A percentile compares a stretch with the other conserved stretches of the same genome.
Evolutionary conservation across 306 rosid species (phyloP).

Genomic region (Oxytropis ochrocephala): DNA sequence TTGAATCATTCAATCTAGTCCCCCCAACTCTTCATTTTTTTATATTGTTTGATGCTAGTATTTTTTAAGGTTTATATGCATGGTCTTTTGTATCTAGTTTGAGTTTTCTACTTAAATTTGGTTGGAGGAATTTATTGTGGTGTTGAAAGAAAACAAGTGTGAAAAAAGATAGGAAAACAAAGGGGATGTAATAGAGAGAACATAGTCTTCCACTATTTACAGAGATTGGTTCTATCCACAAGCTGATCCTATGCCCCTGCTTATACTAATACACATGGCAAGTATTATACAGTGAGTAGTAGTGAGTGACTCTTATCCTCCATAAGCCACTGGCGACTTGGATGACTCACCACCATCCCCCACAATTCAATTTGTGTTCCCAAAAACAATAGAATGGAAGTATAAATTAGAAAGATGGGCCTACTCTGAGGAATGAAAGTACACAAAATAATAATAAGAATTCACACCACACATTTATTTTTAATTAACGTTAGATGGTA

Average conservation of each 20-base stretch:
- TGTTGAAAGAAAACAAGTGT: neutral
- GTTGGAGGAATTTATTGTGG: neutral
- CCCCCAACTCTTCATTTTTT: neutral
- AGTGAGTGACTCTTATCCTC: neutral
- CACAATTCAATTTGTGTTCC: neutral
- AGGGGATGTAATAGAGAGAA: neutral
- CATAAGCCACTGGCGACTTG: neutral
- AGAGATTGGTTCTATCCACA: neutral
- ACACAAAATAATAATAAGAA: no score
- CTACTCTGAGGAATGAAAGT: neutral
- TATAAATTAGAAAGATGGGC: neutral
- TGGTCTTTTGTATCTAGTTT: neutral
- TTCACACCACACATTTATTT: no score
- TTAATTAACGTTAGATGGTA: no score
- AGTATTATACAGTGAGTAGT: neutral
- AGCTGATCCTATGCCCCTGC: neutral
- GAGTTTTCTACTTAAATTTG: neutral
- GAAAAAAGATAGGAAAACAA: neutral
- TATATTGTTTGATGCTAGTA: neutral
- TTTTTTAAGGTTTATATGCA: neutral
- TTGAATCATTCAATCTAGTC: neutral
- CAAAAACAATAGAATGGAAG: neutral
- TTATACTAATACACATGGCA: neutral
- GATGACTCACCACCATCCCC: neutral
- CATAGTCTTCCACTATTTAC: neutral